phyloP scores from a whole-genome alignment of 768 basidiomycete genomes.

The Kwoniella newhampshirensis region DNA sequence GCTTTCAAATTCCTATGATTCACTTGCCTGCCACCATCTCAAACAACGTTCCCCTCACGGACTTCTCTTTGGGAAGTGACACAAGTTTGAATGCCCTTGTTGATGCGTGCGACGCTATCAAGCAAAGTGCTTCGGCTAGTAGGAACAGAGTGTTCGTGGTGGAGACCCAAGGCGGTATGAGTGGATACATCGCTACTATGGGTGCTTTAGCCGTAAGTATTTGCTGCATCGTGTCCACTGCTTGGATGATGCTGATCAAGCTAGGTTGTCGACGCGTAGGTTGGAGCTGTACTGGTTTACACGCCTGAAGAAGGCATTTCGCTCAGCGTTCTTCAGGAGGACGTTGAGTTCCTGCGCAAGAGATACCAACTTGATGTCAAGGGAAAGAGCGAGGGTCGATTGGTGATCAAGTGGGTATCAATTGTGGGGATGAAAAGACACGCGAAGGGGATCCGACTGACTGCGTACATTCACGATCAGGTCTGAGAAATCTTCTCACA shows the following conservation, averaged over 20 bases:
- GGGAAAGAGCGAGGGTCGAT: conserved; percentile 87
- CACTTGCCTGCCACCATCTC: conserved; percentile 95
- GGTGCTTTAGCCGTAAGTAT: conserved; percentile 86
- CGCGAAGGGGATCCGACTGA: not conserved
- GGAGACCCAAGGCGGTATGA: conserved; percentile 95
- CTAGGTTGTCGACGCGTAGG: conserved; percentile 56
- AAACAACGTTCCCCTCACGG: conserved; percentile 97
- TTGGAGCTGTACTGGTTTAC: conserved; percentile 88
- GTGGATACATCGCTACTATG: conserved; percentile 92
- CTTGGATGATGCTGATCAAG: not conserved
- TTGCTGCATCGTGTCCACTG: not conserved
- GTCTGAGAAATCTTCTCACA: conserved; percentile 78
- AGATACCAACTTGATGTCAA: conserved; percentile 81
- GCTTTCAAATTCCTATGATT: conserved; percentile 92
- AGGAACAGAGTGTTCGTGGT: conserved; percentile 95
- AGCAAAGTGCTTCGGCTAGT: conserved; percentile 95
- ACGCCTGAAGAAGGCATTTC: conserved; percentile 88
- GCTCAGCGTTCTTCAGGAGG: conserved; percentile 73
- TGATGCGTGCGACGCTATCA: conserved; percentile 96
- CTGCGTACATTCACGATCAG: conserved; percentile 55
- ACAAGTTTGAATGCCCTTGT: conserved; percentile 97
- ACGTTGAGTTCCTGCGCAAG: conserved; percentile 83
- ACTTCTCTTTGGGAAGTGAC: conserved; percentile 91
- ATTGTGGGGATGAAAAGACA: not conserved
- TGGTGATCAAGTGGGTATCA: conserved; percentile 75